phyloP scores from a whole-genome alignment of 768 basidiomycete species.

The Porpolomopsis calyptriformis region DNA sequence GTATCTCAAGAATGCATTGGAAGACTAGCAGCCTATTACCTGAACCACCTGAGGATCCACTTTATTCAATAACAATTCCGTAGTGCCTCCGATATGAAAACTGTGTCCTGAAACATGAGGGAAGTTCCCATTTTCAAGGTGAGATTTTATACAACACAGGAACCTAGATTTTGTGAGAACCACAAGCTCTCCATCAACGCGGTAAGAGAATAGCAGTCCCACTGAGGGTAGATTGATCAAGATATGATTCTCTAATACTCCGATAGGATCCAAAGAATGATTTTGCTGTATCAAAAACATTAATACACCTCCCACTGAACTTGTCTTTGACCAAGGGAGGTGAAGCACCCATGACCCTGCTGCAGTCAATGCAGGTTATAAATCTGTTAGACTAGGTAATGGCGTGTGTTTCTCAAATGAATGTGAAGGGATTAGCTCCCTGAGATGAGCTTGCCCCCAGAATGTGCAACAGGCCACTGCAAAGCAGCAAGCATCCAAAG shows the following conservation, averaged over 20 bases:
- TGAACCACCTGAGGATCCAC: background rate
- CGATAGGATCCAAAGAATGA: slow-evolving; percentile 13
- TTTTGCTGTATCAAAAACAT: slow-evolving; percentile 13
- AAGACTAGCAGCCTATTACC: background rate
- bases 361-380: background rate
- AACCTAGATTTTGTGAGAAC: slow-evolving; percentile 13
- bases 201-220: slow-evolving; percentile 13
- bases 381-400: slow-evolving; percentile 5
- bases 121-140: slow-evolving; percentile 2
- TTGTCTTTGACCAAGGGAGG: slow-evolving; percentile 20
- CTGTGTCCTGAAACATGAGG: slow-evolving; percentile 18
- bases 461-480: slow-evolving; percentile 19
- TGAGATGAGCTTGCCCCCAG: slow-evolving; percentile 23
- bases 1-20: too few species aligned
- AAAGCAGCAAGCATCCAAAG: slow-evolving; percentile 17
- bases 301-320: slow-evolving; percentile 10
- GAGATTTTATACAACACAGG: slow-evolving; percentile 16
- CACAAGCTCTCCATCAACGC: background rate
- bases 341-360: slow-evolving; percentile 12
- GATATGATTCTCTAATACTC: slow-evolving; percentile 9
- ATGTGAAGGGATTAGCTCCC: slow-evolving; percentile 19
- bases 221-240: background rate
- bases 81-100: slow-evolving; percentile 29
- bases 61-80: slow-evolving; percentile 15
- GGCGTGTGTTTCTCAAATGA: slow-evolving; percentile 1